These are phyloP conservation scores for Cnidoscolus chayamansa DNA, from an alignment of 441 rosid genomes.

Conservation along the genomic window DNA sequence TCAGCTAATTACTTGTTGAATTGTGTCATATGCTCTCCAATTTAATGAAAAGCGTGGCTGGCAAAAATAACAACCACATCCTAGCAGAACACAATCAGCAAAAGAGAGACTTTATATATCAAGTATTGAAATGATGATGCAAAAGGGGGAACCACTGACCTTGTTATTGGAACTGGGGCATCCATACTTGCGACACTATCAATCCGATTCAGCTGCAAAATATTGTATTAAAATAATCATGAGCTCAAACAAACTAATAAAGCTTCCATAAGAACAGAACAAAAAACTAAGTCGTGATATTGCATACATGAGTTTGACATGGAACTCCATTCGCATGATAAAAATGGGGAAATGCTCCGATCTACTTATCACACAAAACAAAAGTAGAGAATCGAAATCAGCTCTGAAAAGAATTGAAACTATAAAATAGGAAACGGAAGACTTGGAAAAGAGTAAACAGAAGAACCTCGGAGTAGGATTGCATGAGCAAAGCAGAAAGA, in stretches of 20 bases:
- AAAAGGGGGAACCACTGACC: constrained; percentile 21
- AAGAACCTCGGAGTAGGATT: constrained; percentile 66
- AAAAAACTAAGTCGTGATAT: neutral
- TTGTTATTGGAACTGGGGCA: constrained; percentile 19
- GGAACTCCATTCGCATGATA: constrained; percentile 47
- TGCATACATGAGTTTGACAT: constrained; percentile 54
- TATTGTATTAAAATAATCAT: neutral
- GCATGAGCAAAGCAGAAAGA: constrained; percentile 46
- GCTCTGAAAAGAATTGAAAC: neutral
- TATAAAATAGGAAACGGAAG: neutral
- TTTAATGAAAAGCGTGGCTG: neutral
- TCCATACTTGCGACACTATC: constrained; percentile 3
- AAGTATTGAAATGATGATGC: neutral
- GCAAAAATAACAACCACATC: neutral
- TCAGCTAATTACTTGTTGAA: too few relatives aligned
- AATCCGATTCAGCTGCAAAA: constrained; percentile 34
- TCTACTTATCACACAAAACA: constrained; percentile 29
- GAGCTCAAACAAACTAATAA: neutral
- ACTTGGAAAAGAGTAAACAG: neutral
- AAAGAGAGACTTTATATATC: neutral
- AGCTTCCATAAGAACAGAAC: neutral
- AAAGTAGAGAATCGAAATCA: neutral
- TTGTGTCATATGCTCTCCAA: too few relatives aligned
- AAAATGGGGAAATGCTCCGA: constrained; percentile 59
- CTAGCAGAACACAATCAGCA: neutral